These are phyloP conservation scores for Actinidia arguta DNA, from an alignment of 179 eudicot species.

Conservation along the genomic window DNA sequence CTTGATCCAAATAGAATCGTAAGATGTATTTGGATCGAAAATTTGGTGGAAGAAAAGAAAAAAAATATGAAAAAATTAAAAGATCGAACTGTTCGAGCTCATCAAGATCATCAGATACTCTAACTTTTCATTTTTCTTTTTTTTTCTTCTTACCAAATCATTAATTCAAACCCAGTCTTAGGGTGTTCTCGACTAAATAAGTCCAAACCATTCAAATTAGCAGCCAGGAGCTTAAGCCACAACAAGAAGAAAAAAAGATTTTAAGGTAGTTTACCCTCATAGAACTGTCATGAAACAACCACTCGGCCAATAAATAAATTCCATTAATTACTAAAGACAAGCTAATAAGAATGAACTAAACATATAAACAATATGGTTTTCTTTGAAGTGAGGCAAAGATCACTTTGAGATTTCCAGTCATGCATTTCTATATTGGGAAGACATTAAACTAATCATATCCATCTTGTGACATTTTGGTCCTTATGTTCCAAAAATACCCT, in stretches of 20 bases:
- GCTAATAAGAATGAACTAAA: not conserved
- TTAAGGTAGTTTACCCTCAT: not conserved
- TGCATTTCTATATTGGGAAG: not conserved
- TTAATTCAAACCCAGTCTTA: not conserved
- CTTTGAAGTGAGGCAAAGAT: not conserved
- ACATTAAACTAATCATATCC: not conserved
- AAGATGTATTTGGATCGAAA: too few relatives aligned
- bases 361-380: not conserved
- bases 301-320: too few relatives aligned
- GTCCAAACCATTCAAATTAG: not conserved
- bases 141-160: too few relatives aligned
- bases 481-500: too few relatives aligned
- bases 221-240: not conserved
- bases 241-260: too few relatives aligned
- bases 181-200: not conserved
- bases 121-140: too few relatives aligned
- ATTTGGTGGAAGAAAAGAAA: too few relatives aligned
- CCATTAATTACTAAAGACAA: not conserved
- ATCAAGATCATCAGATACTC: too few relatives aligned
- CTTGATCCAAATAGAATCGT: too few relatives aligned
- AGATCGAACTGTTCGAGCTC: too few relatives aligned
- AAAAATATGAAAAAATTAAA: too few relatives aligned
- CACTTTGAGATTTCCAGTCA: not conserved
- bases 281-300: not conserved
- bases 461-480: too few relatives aligned